Base-by-base conservation (phyloP, 78 protist species). In the Mastigamoeba balamuthi region DNA sequence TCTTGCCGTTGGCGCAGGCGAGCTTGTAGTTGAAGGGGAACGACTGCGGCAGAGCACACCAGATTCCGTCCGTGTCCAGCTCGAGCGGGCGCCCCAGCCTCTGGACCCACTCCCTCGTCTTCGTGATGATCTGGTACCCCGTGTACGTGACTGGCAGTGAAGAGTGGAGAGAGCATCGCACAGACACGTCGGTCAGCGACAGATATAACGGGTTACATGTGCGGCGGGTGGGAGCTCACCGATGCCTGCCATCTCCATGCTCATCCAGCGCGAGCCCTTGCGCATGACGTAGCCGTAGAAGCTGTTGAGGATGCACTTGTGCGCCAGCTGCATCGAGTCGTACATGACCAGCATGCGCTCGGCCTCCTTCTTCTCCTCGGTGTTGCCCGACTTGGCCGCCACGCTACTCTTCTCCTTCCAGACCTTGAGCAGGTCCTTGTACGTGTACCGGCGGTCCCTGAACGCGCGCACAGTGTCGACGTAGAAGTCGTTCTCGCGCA, bases 271-370 rank as follows among this genome's bases (percentile, higher is more conserved):
- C 0, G 99, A 85, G 29, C 99, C 99, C 1, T 58, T 64, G 17
- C 99, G 87, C 99, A 97, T 98, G 71, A 98, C 99, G 69, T 98
- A 98, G 64, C 99, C 99, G 80, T 97, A 97, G 89, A 98, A 98
- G 41, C 97, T 91, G 90, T 97, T 98, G 36, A 97, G 87, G 74
- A 91, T 92, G 81, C 99, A 97, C 88, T 98, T 98, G 88, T 98
- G 99, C 27, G 99, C 99, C n/a, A 98, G 89, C 87, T 97, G 99
- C 36, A 97, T 94, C n/a, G 99, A 97, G 39, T 98, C 99, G 71
- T 92, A 95, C 30, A 97, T 85, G 2, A 94, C 78, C 0, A 82
- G 80, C 85, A 87, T 68, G 9, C 74, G 69, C 75, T 74, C 2
- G 17, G 84, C 80, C 36, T 72, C 53, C 36, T 65, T 0, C 40